phyloP scores from a whole-genome alignment of 495 filamentous ascomycete genomes.

The Corynascus novoguineensis region DNA sequence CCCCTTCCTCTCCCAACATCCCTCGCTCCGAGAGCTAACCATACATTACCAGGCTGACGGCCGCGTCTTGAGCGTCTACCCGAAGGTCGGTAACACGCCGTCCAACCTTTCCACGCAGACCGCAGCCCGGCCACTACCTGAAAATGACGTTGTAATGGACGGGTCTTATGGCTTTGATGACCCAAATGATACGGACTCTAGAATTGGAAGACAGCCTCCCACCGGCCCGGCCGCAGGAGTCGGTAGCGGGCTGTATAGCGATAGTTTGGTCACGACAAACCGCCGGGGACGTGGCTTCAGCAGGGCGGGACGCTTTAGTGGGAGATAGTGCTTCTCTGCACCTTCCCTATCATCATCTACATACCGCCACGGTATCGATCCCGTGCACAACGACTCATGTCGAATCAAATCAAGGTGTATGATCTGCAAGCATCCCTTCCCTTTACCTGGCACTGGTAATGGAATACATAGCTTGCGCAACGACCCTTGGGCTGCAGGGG shows the following conservation, averaged over 20 bases:
- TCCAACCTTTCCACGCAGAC: neutral
- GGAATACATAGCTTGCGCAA: neutral
- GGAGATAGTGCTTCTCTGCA: constrained; percentile 4
- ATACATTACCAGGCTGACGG: constrained; percentile 77
- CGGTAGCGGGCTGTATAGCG: constrained; percentile 14
- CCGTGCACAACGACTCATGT: neutral
- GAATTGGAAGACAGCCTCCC: neutral
- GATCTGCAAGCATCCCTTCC: neutral
- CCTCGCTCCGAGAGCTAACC: constrained; percentile 8
- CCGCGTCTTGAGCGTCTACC: constrained; percentile 68
- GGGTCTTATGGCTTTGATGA: constrained; percentile 19
- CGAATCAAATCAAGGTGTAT: neutral
- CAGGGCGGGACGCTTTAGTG: neutral
- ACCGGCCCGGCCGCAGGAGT: constrained; percentile 2
- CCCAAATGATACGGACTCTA: neutral
- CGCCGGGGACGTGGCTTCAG: constrained; percentile 17
- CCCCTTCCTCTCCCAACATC: neutral
- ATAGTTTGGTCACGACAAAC: constrained; percentile 13
- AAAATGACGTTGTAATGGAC: constrained; percentile 14
- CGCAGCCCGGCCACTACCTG: neutral
- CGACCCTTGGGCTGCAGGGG: neutral
- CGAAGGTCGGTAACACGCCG: constrained; percentile 46
- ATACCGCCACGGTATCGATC: neutral
- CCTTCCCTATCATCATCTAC: neutral
- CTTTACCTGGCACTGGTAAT: neutral